phyloP scores from a whole-genome alignment of 345 rosid genomes.

The Gynandropsis gynandra region DNA sequence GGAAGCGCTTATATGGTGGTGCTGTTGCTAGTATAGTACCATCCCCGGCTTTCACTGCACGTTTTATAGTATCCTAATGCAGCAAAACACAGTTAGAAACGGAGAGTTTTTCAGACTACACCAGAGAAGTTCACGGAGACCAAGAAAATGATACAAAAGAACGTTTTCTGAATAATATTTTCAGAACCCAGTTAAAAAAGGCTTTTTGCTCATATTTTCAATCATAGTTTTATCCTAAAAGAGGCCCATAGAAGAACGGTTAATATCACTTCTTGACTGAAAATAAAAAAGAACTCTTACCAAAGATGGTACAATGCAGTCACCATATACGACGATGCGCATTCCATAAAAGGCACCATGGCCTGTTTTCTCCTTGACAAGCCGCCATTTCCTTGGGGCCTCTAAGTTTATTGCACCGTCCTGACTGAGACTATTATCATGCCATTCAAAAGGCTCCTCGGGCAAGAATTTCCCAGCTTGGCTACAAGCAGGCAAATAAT shows the following conservation, averaged over 20 bases:
- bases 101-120: background rate
- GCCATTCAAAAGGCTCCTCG: slow-evolving; percentile 87
- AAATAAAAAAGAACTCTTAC: slow-evolving; percentile 36
- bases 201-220: background rate
- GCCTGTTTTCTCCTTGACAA: slow-evolving; percentile 67
- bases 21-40: slow-evolving; percentile 88
- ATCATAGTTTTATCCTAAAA: background rate
- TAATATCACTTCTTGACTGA: background rate
- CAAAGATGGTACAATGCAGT: slow-evolving; percentile 81
- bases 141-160: background rate
- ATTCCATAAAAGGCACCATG: slow-evolving; percentile 86
- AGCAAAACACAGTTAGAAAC: background rate
- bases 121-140: background rate
- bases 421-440: slow-evolving; percentile 57
- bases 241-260: background rate
- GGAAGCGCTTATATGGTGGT: slow-evolving; percentile 85
- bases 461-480: slow-evolving; percentile 68
- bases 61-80: slow-evolving; percentile 84
- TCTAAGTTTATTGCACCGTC: slow-evolving; percentile 79
- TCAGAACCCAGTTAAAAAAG: no score
- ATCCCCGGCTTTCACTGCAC: slow-evolving; percentile 88
- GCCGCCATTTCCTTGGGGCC: slow-evolving; percentile 90
- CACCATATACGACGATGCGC: slow-evolving; percentile 77
- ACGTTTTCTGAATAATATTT: no score
- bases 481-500: slow-evolving; percentile 61